Base-by-base conservation (phyloP, 2,329 filamentous ascomycete genomes). In the Monosporascus sp. region DNA sequence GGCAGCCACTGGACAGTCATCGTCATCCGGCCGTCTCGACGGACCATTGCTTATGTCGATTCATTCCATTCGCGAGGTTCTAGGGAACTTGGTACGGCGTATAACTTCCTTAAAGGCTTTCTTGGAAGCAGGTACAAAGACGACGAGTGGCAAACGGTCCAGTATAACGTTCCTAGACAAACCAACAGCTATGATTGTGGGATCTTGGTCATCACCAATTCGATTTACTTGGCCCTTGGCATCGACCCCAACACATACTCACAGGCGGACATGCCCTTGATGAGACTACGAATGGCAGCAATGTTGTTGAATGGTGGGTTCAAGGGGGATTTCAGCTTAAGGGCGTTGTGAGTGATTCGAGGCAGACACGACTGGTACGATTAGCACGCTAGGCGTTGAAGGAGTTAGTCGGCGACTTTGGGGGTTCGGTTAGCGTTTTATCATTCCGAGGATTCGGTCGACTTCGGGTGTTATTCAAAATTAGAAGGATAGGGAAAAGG, bases 141-240 rank as follows among this genome's bases (percentile, higher is more conserved):
- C 16, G 70, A 71, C 2, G 84, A 88, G 41, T 92, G 88, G 88
- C 73, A 67, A 24, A 71, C 75, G 1, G 70, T 79, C 7, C 65
- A 70, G n/a, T 74, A 78, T 45, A 67, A 70, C 17, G 81, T 80
- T 37, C 78, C 81, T 0, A 62, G 58, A 3, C 88, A 92, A 67
- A 75, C 71, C 26, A 92, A 92, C 63, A 78, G 79, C 1, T 83
- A 80, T 63, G 89, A 92, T 65, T 92, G 89, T 60, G 89, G 89
- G n/a, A 81, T 91, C 3, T 89, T 90, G 65, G 82, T 86, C 16
- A 83, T 89, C 59, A 81, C 88, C 19, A 93, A 92, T 63, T 85
- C 81, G 17, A 78, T 90, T 48, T 88, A 84, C 52, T 62, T 84
- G 37, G 74, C 78, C 0, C 63, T 84, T 35, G 80, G 80, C 1